phyloP scores from a whole-genome alignment of 2,329 filamentous ascomycete genomes.

The Beauveria australis region DNA sequence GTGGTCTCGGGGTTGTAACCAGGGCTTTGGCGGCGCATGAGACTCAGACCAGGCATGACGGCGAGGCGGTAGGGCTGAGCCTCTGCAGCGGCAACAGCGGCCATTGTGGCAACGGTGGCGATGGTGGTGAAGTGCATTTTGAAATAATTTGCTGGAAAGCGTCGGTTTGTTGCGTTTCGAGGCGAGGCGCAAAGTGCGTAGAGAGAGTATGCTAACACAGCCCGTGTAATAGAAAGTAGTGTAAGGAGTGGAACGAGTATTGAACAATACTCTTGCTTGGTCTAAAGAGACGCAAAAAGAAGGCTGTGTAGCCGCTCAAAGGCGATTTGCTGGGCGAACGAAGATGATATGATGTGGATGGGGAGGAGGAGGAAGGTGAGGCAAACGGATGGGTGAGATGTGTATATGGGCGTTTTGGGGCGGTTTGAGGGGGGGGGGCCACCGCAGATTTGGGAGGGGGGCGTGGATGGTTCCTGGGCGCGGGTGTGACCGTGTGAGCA shows the following conservation, averaged over 20 bases:
- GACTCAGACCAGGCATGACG: constrained; percentile 31
- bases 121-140: constrained; percentile 29
- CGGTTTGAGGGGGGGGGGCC: background rate
- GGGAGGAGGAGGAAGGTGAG: background rate
- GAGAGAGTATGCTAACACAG: background rate
- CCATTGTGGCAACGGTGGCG: constrained; percentile 26
- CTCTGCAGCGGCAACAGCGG: constrained; percentile 23
- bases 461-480: background rate
- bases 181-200: constrained; percentile 4
- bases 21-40: constrained; percentile 34
- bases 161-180: too few relatives aligned
- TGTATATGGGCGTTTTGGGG: constrained; percentile 7
- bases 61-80: constrained; percentile 30
- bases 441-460: background rate
- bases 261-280: constrained; percentile 18
- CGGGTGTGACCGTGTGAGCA: constrained; percentile 10
- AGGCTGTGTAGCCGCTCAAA: constrained; percentile 11
- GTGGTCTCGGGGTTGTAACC: constrained; percentile 43
- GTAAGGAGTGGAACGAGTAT: constrained; percentile 22
- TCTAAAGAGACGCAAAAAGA: constrained; percentile 12
- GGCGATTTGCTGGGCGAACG: constrained; percentile 7
- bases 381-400: constrained; percentile 8
- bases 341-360: constrained; percentile 5
- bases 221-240: background rate
- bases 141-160: constrained; percentile 8